Evolutionary conservation across 768 basidiomycete genomes (phyloP), one percentile per base, ranked within the genome.

Genomic region (Arthromyces matolae): DNA sequence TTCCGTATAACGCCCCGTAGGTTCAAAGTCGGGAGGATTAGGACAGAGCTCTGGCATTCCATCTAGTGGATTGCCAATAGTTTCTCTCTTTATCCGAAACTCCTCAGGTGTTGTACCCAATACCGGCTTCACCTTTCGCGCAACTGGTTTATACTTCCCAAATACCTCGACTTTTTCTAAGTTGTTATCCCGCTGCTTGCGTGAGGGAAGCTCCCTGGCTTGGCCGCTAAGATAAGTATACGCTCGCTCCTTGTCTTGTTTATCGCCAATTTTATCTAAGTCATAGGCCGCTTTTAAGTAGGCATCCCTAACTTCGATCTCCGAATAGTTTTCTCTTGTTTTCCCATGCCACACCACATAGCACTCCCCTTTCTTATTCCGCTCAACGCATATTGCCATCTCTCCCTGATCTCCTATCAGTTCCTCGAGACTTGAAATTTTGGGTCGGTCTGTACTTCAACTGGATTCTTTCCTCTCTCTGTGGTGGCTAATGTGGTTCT

Each of bases 1-100:
- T 16, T 49, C 16, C 0, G 58, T 65, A 28, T 63, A 64, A 3
- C 60, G 40, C 0, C 59, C 58, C 1, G 35, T 59, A 4, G 54
- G 46, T 4, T 10, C 10, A 29, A 58, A 60, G 1, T 52, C 44
- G 2, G 48, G 51, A 7, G 59, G 59, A 9, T 45, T 45, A 0
- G 45, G 37, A 6, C 24, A 4, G 18, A 60, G 34, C 10, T 20
- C 14, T 0, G 55, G 58, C 25, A 63, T 43, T 6, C 45, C 34
- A 3, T 37, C 45, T 3, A 64, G 35, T 0, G 57, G 40, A 16
- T 64, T 52, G 4, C 56, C 60, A 2, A 19, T 18, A 13, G 63
- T 60, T 3, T 56, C 38, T 8, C 39, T 42, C 22, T 25, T 22
- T 19, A 37, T 44, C 9, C 50, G 22, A 6, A 50, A 33, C 13